Evolutionary conservation across 148 eudicot genomes (phyloP).

Genomic region (Fagopyrum homotropicum): DNA sequence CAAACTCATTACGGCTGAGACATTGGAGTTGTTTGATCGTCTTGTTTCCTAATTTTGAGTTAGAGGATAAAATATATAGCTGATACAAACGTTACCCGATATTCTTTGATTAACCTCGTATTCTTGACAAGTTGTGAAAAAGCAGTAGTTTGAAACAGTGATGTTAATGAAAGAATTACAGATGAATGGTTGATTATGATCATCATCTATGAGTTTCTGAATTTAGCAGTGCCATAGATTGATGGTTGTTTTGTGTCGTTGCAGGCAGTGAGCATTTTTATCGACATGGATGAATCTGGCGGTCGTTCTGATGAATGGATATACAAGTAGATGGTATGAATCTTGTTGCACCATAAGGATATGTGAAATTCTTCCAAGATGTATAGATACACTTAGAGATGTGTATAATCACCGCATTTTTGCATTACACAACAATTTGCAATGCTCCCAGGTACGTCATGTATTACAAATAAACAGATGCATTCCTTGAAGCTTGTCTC

Average conservation of each 20-base stretch:
- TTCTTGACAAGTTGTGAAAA: too few relatives aligned
- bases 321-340: constrained; percentile 37
- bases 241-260: background rate
- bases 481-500: background rate
- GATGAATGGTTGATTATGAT: background rate
- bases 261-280: constrained; percentile 95
- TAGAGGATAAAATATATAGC: too few relatives aligned
- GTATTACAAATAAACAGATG: background rate
- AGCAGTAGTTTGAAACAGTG: background rate
- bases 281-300: constrained; percentile 91
- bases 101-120: too few relatives aligned
- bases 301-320: constrained; percentile 96
- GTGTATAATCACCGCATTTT: background rate
- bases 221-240: background rate
- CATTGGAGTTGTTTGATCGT: background rate
- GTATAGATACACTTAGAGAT: background rate
- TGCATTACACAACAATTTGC: background rate
- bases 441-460: background rate
- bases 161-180: background rate
- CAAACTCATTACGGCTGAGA: background rate
- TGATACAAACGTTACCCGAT: too few relatives aligned
- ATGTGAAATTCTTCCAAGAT: background rate
- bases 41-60: background rate
- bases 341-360: background rate
- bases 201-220: background rate